These are phyloP conservation scores for Xylaria telfairii DNA, from an alignment of 495 filamentous ascomycete genomes.

Conservation along the genomic window DNA sequence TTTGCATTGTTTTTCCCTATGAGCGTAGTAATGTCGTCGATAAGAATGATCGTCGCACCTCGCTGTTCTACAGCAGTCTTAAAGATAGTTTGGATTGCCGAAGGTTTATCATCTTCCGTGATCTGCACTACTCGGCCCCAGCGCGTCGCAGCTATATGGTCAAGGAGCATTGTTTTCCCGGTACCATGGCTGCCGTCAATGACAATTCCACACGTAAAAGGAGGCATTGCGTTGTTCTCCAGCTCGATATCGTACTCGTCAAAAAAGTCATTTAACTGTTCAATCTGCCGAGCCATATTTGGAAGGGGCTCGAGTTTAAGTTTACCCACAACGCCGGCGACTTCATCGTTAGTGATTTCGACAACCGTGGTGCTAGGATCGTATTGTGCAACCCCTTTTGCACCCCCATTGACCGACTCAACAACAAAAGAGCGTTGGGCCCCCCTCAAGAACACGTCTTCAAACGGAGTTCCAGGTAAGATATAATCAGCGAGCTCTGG, in stretches of 20 bases:
- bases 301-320: constrained; percentile 60
- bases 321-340: constrained; percentile 33
- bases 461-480: constrained; percentile 56
- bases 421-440: constrained; percentile 55
- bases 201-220: constrained; percentile 63
- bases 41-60: constrained; percentile 76
- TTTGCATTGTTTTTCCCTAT: constrained; percentile 67
- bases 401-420: constrained; percentile 51
- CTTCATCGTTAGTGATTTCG: constrained; percentile 39
- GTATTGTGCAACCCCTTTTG: constrained; percentile 46
- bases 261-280: constrained; percentile 71
- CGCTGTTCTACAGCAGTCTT: constrained; percentile 71
- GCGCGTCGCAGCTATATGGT: constrained; percentile 67
- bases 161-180: constrained; percentile 76
- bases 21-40: constrained; percentile 80
- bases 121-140: constrained; percentile 73
- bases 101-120: constrained; percentile 58
- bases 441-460: constrained; percentile 50
- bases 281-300: constrained; percentile 67
- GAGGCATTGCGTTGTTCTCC: constrained; percentile 38
- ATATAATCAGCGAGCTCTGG: constrained; percentile 53
- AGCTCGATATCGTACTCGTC: constrained; percentile 57
- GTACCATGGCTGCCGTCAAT: constrained; percentile 85
- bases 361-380: constrained; percentile 45
- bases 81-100: constrained; percentile 72